These are phyloP conservation scores for Niveomyces coronatus DNA, from an alignment of 2,329 filamentous ascomycete species.

Conservation along the genomic window DNA sequence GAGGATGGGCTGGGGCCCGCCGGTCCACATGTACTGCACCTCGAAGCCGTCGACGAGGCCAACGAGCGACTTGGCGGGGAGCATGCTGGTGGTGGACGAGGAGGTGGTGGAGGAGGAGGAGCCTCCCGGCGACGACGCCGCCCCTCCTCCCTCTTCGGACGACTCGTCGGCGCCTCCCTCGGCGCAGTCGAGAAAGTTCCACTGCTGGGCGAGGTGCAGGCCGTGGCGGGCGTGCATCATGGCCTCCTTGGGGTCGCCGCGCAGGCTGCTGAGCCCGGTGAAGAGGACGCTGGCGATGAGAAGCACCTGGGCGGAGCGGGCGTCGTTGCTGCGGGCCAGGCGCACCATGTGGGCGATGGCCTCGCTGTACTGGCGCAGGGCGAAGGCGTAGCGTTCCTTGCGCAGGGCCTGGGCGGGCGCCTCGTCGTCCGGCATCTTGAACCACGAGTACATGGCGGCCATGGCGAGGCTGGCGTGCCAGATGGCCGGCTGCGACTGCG, in stretches of 20 bases:
- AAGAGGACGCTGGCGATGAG: constrained; percentile 9
- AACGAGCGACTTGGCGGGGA: constrained; percentile 6
- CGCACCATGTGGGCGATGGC: constrained; percentile 4
- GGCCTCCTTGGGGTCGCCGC: constrained; percentile 8
- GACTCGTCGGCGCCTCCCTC: background rate
- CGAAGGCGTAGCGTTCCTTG: constrained; percentile 5
- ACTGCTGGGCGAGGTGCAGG: constrained; percentile 3
- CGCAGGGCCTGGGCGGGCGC: background rate
- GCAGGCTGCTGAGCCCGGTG: constrained; percentile 7
- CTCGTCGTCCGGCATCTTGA: constrained; percentile 1
- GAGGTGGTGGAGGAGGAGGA: too few species aligned
- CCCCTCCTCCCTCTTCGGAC: background rate
- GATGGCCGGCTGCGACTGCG: constrained; percentile 8
- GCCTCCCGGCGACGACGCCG: too few species aligned
- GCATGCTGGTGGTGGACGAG: too few species aligned
- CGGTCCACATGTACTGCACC: constrained; percentile 9
- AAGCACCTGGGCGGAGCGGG: constrained; percentile 1
- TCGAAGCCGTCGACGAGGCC: constrained; percentile 6
- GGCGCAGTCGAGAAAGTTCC: constrained; percentile 3
- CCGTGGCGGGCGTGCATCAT: constrained; percentile 8
- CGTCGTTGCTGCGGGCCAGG: constrained; percentile 3
- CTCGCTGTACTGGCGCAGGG: constrained; percentile 7
- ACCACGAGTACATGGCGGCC: constrained; percentile 8
- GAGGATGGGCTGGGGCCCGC: constrained; percentile 1
- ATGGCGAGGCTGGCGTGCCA: constrained; percentile 10